phyloP scores from a whole-genome alignment of 2,329 filamentous ascomycete genomes.

The Monilinia polystroma region DNA sequence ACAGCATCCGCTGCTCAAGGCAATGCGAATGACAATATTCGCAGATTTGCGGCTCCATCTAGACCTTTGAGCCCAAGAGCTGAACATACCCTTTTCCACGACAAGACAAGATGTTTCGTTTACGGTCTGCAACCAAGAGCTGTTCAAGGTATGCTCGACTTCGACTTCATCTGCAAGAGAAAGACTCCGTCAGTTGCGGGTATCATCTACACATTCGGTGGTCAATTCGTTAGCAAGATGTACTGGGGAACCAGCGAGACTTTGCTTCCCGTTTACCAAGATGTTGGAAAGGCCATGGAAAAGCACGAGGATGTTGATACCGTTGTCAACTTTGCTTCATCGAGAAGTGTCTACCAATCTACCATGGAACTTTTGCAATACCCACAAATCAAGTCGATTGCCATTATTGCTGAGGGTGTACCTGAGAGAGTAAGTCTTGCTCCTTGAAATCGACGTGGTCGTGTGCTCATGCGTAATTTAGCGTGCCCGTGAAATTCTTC shows the following conservation, averaged over 20 bases:
- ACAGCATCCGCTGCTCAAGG: slow-evolving; percentile 45
- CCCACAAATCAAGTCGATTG: slow-evolving; percentile 97
- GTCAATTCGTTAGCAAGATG: slow-evolving; percentile 99
- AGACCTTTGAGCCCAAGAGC: slow-evolving; percentile 86
- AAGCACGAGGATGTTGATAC: slow-evolving; percentile 98
- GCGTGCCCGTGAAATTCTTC: slow-evolving; percentile 96
- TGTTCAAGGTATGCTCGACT: slow-evolving; percentile 93
- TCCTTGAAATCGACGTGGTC: background rate
- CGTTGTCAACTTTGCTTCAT: slow-evolving; percentile 99
- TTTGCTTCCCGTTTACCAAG: slow-evolving; percentile 95
- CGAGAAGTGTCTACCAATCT: slow-evolving; percentile 95
- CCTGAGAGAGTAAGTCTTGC: slow-evolving; percentile 80
- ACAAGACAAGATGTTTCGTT: slow-evolving; percentile 99
- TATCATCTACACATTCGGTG: slow-evolving; percentile 99
- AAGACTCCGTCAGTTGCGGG: slow-evolving; percentile 92
- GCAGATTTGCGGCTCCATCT: slow-evolving; percentile 90
- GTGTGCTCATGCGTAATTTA: slow-evolving; percentile 44
- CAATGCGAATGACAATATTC: slow-evolving; percentile 96
- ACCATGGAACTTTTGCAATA: slow-evolving; percentile 98
- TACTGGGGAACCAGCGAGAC: slow-evolving; percentile 99
- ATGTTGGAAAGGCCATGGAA: slow-evolving; percentile 83
- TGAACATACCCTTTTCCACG: slow-evolving; percentile 91
- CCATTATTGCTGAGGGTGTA: slow-evolving; percentile 99
- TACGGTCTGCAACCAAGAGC: slow-evolving; percentile 97
- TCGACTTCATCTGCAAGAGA: slow-evolving; percentile 99